Conservation (phyloP, 2,329 filamentous ascomycete genomes). For the Penicillium sp. region DNA sequence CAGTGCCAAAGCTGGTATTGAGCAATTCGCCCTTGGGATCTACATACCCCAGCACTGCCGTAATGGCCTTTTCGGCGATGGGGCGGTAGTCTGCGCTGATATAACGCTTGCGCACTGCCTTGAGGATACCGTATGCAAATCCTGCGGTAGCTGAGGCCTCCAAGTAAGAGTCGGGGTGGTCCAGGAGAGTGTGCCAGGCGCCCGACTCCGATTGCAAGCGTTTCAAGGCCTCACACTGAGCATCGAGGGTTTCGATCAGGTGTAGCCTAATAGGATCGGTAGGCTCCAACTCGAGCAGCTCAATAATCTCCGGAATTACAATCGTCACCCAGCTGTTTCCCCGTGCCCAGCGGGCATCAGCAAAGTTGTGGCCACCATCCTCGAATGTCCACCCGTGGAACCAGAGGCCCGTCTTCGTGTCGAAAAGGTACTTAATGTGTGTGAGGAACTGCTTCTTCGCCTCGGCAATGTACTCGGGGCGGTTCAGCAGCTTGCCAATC, state of each 20-base stretch:
- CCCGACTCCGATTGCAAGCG: conserved; percentile 63
- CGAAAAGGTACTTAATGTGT: conserved; percentile 77
- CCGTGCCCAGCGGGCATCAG: conserved; percentile 57
- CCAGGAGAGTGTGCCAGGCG: conserved; percentile 74
- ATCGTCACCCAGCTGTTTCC: conserved; percentile 72
- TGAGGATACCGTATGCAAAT: conserved; percentile 78
- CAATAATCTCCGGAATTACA: conserved; percentile 78
- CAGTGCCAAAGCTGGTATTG: conserved; percentile 77
- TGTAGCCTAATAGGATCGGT: conserved; percentile 62
- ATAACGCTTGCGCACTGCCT: conserved; percentile 70
- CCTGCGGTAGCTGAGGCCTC: conserved; percentile 79
- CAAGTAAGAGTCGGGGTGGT: conserved; percentile 70
- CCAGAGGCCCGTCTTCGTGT: conserved; percentile 70
- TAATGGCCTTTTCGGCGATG: conserved; percentile 65
- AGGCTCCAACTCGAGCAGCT: conserved; percentile 64
- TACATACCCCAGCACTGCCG: conserved; percentile 67
- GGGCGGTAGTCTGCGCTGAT: conserved; percentile 63
- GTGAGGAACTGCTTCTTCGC: conserved; percentile 76
- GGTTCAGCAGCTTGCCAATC: conserved; percentile 69
- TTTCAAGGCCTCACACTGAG: conserved; percentile 67
- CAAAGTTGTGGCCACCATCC: conserved; percentile 63
- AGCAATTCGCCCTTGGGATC: conserved; percentile 68
- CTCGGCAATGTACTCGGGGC: conserved; percentile 74
- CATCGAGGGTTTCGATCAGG: conserved; percentile 58
- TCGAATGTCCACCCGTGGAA: conserved; percentile 83